phyloP scores from a whole-genome alignment of 257 asterid genomes.

The Jacaranda copaia region DNA sequence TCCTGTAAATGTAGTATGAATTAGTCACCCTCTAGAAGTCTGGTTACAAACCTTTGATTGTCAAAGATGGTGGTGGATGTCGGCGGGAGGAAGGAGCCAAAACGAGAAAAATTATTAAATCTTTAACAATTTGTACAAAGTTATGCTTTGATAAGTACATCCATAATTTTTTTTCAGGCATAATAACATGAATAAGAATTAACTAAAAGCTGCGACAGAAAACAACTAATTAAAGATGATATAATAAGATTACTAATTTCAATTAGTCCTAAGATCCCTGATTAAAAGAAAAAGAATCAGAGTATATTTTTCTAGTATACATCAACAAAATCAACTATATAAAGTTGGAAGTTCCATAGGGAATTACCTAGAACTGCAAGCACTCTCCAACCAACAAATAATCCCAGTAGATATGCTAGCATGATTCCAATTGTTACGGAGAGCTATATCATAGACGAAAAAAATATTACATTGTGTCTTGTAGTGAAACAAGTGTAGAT shows the following conservation, averaged over 20 bases:
- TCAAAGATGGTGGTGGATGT: too few relatives aligned
- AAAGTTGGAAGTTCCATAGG: slow-evolving; percentile 2
- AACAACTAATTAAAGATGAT: not conserved
- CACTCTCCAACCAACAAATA: slow-evolving; percentile 79
- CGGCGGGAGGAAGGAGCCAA: too few relatives aligned
- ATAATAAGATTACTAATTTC: not conserved
- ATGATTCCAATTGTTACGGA: slow-evolving; percentile 90
- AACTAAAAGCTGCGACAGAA: not conserved
- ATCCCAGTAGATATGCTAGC: slow-evolving; percentile 85
- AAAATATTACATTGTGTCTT: slow-evolving; percentile 25
- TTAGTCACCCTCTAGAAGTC: slow-evolving; percentile 17
- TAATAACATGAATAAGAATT: not conserved
- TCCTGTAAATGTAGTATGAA: slow-evolving; percentile 55
- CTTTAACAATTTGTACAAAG: not conserved
- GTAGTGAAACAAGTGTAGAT: slow-evolving; percentile 17
- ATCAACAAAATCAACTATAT: not conserved
- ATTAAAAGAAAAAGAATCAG: not conserved
- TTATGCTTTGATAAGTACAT: slow-evolving; percentile 17
- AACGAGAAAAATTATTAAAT: not conserved
- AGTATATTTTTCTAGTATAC: not conserved
- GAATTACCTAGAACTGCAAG: slow-evolving; percentile 91
- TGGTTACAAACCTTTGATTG: not conserved
- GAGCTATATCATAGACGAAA: slow-evolving; percentile 56
- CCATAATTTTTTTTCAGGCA: not conserved
- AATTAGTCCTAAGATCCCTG: not conserved